Percentiles rank a stretch among this genome's conserved stretches.
phyloP scores from a whole-genome alignment of 345 rosid species.

The Salix exigua region DNA sequence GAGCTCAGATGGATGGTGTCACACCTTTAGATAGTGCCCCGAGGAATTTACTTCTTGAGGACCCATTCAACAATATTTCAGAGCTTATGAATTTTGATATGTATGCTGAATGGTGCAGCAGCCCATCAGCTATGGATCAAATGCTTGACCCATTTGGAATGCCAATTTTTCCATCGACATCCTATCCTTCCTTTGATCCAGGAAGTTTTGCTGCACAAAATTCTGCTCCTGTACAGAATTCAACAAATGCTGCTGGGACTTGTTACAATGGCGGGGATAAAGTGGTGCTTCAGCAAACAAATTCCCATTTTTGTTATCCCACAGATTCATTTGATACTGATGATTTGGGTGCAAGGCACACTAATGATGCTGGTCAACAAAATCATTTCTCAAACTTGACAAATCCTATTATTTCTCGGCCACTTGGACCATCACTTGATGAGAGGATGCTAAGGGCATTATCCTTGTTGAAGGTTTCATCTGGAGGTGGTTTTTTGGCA shows the following conservation, averaged over 20 bases:
- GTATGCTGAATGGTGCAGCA: slow-evolving; percentile 62
- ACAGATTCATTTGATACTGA: slow-evolving; percentile 25
- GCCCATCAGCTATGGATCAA: slow-evolving; percentile 45
- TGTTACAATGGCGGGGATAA: slow-evolving; percentile 42
- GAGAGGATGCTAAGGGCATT: slow-evolving; percentile 86
- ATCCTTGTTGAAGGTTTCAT: slow-evolving; percentile 62
- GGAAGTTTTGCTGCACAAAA: slow-evolving; percentile 31
- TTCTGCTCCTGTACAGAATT: slow-evolving; percentile 22
- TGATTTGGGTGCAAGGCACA: slow-evolving; percentile 27
- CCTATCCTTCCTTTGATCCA: slow-evolving; percentile 38
- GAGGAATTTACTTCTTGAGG: slow-evolving; percentile 42
- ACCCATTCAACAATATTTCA: slow-evolving; percentile 41
- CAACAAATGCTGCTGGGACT: slow-evolving; percentile 28
- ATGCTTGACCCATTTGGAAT: slow-evolving; percentile 42
- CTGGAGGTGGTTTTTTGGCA: slow-evolving; percentile 75
- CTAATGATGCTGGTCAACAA: slow-evolving; percentile 20
- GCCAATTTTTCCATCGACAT: slow-evolving; percentile 35
- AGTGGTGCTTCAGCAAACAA: slow-evolving; percentile 28
- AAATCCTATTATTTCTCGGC: slow-evolving; percentile 33
- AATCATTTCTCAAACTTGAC: slow-evolving; percentile 17
- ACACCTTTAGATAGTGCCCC: slow-evolving; percentile 15
- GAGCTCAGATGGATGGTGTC: slow-evolving; percentile 42
- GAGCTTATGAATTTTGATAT: slow-evolving; percentile 63
- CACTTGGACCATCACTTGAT: slow-evolving; percentile 49
- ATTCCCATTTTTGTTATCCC: slow-evolving; percentile 27